Conservation (phyloP, 148 eudicot species). For the Chenopodium album region DNA sequence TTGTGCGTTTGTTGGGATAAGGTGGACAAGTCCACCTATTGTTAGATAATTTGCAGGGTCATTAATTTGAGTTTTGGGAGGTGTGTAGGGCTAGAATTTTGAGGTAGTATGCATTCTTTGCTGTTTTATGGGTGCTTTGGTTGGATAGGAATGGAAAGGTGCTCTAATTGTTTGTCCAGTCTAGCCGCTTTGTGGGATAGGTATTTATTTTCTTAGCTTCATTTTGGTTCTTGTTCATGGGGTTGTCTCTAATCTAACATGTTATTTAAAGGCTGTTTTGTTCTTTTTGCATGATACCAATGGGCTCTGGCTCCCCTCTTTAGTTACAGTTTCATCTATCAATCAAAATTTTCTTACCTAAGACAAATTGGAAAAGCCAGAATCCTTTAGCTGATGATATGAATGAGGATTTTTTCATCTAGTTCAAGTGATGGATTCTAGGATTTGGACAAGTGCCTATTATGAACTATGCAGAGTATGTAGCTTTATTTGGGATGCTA, state of each 20-base stretch:
- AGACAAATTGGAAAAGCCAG: background rate
- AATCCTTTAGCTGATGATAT: background rate
- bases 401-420: background rate
- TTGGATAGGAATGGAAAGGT: background rate
- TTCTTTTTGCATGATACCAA: background rate
- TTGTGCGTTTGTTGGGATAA: background rate
- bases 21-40: background rate
- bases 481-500: background rate
- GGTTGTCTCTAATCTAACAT: background rate
- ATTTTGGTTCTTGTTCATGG: background rate
- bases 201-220: background rate
- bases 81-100: background rate
- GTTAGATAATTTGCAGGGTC: background rate
- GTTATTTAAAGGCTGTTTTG: background rate
- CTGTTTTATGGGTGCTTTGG: background rate
- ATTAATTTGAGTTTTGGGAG: background rate
- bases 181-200: background rate
- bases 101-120: background rate
- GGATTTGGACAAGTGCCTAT: background rate
- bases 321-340: background rate
- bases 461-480: background rate
- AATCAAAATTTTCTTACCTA: background rate
- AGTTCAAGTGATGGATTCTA: constrained; percentile 1
- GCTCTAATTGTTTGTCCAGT: background rate
- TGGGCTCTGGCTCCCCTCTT: background rate